These are phyloP conservation scores for Dendrobium officinale DNA, from an alignment of 106 monocot species.

Conservation along the genomic window DNA sequence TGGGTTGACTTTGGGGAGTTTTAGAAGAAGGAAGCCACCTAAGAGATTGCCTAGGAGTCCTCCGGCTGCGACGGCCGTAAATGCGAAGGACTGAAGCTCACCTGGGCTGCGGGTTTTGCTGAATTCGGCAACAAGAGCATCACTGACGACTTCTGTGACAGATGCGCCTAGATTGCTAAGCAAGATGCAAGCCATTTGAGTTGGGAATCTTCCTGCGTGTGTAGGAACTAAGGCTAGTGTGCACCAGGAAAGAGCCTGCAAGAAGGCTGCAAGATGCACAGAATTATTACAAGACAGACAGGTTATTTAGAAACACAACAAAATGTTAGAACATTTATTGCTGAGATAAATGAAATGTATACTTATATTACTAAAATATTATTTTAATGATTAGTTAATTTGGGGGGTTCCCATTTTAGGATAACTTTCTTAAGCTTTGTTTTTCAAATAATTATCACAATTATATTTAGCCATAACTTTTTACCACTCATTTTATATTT, in stretches of 20 bases:
- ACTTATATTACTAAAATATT: too few species aligned
- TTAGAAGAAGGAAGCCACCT: constrained; percentile 57
- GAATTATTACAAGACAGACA: not conserved
- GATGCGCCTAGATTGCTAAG: constrained; percentile 79
- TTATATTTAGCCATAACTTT: too few species aligned
- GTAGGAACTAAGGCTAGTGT: constrained; percentile 48
- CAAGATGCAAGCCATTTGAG: constrained; percentile 65
- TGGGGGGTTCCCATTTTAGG: too few species aligned
- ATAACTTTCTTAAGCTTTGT: too few species aligned
- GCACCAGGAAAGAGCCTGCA: constrained; percentile 81
- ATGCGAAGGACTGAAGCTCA: constrained; percentile 66
- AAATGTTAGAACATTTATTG: not conserved
- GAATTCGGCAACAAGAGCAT: constrained; percentile 66
- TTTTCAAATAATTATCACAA: too few species aligned
- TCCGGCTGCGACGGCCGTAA: constrained; percentile 62
- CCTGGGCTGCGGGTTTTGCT: constrained; percentile 44
- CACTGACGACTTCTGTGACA: constrained; percentile 63
- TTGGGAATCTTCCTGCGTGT: constrained; percentile 31
- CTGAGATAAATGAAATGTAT: too few species aligned
- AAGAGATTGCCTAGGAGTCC: constrained; percentile 63
- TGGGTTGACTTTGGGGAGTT: constrained; percentile 45
- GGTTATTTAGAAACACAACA: not conserved
- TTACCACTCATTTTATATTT: too few species aligned
- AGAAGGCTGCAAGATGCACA: constrained; percentile 31
- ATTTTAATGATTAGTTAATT: too few species aligned